Base-by-base conservation (phyloP, 352 stramenopile species). In the Globisporangium camurandrum region DNA sequence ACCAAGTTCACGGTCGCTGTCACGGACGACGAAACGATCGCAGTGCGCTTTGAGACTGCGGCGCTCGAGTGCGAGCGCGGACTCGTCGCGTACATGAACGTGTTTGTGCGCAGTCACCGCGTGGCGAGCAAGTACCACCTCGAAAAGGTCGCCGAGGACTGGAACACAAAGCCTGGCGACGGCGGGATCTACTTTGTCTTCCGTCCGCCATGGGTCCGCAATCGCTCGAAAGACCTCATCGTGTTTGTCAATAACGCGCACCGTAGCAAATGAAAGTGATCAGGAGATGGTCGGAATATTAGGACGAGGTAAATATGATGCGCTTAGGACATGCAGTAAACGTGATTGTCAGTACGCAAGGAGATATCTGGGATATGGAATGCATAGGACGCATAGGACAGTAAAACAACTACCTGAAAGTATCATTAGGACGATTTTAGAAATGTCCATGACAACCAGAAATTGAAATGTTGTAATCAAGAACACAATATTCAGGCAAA, bases 31-130 rank as follows among this genome's bases (percentile, higher is more conserved):
- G 78, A 85, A 24, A 78, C 72, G 45, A 53, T 92, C 31, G 69
- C 72, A 33, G 75, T 88, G 49, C 61, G 75, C 43, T 85, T 86
- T 37, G 64, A 74, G 26, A 46, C 59, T 10, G 65, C 49, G 33
- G 69, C 67, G 12, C 47, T 81, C 28, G 70, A 85, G 49, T 71
- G 66, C 42, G 78, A 88, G 43, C 68, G 56, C 27, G 75, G 70
- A 3, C 61, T 92, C 23, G 67, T 84, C 26, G 75, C 81, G 22
- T 92, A 90, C 60, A 92, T 92, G 78, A 89, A 90, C 51, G 78
- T 90, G 6, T 75, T 92, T 7, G 65, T 71, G 42, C 76, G 79
- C 44, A 82, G 63, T 46, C 78, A 88, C 38, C 66, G 73, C 51
- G 57, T 89, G 26, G 47, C 72, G 40, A 71, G 57, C 57, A 92